These are phyloP conservation scores for Lactifluus pinguis DNA, from an alignment of 768 basidiomycete genomes.

Conservation along the genomic window DNA sequence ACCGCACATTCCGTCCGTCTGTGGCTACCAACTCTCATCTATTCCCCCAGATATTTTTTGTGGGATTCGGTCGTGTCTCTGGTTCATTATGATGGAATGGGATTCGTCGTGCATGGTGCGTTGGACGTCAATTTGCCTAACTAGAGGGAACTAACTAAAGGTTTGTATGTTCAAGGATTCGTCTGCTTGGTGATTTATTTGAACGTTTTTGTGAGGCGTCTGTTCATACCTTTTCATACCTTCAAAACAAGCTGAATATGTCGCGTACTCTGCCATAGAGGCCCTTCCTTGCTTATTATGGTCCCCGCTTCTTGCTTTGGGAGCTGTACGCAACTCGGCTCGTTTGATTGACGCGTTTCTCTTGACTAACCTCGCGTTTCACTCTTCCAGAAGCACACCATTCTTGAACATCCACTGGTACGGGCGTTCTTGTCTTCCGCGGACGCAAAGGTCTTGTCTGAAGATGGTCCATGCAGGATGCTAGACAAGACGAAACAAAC, in stretches of 20 bases:
- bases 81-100: constrained; percentile 57
- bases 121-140: not conserved
- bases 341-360: not conserved
- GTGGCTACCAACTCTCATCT: not conserved
- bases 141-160: not conserved
- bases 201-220: constrained; percentile 56
- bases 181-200: constrained; percentile 58
- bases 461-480: constrained; percentile 38
- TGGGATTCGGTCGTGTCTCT: constrained; percentile 76
- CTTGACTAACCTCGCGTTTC: constrained; percentile 4
- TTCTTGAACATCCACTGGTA: constrained; percentile 88
- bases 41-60: constrained; percentile 52
- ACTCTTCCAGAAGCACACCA: constrained; percentile 53
- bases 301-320: constrained; percentile 71
- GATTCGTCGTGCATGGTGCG: constrained; percentile 71
- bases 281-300: constrained; percentile 75
- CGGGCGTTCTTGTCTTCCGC: constrained; percentile 17
- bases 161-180: constrained; percentile 33
- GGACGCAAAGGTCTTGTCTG: not conserved
- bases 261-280: constrained; percentile 24
- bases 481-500: constrained; percentile 70
- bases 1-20: not conserved
- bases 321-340: constrained; percentile 44
- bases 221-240: not conserved
- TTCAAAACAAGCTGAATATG: not conserved